phyloP scores from a whole-genome alignment of 768 basidiomycete species.

The Rhodotorula taiwanensis region DNA sequence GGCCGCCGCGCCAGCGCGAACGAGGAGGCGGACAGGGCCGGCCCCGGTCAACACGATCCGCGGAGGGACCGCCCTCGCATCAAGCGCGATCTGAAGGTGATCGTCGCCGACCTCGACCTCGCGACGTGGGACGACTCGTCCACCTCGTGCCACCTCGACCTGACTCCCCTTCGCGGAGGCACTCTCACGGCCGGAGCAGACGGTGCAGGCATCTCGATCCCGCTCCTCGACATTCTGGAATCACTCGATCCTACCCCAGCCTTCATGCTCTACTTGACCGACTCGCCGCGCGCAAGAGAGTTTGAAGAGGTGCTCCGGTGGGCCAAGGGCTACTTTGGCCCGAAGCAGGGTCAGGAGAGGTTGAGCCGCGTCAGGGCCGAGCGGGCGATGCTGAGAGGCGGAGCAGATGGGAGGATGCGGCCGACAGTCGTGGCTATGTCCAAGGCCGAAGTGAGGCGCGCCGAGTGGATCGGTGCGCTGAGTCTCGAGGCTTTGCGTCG shows the following conservation, averaged over 20 bases:
- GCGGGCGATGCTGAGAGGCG: conserved; percentile 11
- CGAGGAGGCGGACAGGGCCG: background rate
- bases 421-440: conserved; percentile 31
- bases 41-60: no score
- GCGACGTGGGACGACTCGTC: background rate
- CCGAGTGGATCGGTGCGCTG: conserved; percentile 60
- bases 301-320: conserved; percentile 30
- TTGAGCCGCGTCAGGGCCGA: conserved; percentile 13
- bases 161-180: conserved; percentile 10
- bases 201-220: conserved; percentile 6
- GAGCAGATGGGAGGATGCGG: background rate
- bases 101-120: conserved; percentile 21
- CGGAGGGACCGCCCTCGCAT: background rate
- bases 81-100: conserved; percentile 13
- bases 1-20: background rate
- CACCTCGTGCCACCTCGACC: conserved; percentile 26
- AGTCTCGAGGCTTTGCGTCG: conserved; percentile 57
- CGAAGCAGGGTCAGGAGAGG: conserved; percentile 6
- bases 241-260: conserved; percentile 3
- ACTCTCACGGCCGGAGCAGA: background rate
- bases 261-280: conserved; percentile 19
- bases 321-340: conserved; percentile 23
- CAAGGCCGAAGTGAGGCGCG: conserved; percentile 50
- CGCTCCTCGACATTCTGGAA: conserved; percentile 26
- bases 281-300: conserved; percentile 24